Percentiles rank a stretch among this genome's conserved stretches.
These are phyloP conservation scores for Colletotrichum sublineola DNA, from an alignment of 2,329 filamentous ascomycete species.

Conservation along the genomic window DNA sequence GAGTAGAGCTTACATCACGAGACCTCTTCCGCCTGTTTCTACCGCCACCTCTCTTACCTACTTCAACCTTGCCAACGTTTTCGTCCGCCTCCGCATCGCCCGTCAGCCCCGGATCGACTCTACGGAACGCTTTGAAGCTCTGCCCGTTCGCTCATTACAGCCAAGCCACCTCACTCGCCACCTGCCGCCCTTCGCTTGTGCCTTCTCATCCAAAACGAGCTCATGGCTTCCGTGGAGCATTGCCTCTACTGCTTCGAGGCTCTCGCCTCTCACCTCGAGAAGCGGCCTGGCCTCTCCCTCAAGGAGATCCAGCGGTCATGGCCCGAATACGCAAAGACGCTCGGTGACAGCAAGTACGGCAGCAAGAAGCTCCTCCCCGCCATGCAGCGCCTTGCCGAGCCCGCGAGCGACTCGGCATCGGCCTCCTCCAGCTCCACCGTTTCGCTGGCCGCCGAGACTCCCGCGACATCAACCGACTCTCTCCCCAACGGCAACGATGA, in stretches of 20 bases:
- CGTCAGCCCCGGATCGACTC: constrained; percentile 1
- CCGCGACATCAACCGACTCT: constrained; percentile 60
- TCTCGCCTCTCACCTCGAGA: constrained; percentile 80
- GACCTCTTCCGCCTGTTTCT: constrained; percentile 4
- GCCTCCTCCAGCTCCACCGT: constrained; percentile 54
- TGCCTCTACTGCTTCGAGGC: constrained; percentile 95
- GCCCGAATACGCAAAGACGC: constrained; percentile 54
- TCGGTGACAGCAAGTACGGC: constrained; percentile 38
- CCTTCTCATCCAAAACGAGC: constrained; percentile 29
- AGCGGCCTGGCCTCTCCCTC: constrained; percentile 76
- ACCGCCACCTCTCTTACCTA: not conserved
- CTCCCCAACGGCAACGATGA: constrained; percentile 47
- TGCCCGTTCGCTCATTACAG: constrained; percentile 6
- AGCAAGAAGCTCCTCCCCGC: constrained; percentile 57
- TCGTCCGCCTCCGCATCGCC: constrained; percentile 11
- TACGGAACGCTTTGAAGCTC: constrained; percentile 33
- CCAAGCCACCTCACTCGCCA: constrained; percentile 19
- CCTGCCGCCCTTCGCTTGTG: not conserved
- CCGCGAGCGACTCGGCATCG: constrained; percentile 46
- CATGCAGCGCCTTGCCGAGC: constrained; percentile 57
- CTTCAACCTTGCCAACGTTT: constrained; percentile 11
- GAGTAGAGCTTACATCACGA: constrained; percentile 9
- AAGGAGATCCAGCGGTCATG: constrained; percentile 78
- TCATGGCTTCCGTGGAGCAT: constrained; percentile 87
- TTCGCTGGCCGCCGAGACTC: constrained; percentile 56